Conservation (phyloP, 495 filamentous ascomycete genomes). For the Daldinia vernicosa region DNA sequence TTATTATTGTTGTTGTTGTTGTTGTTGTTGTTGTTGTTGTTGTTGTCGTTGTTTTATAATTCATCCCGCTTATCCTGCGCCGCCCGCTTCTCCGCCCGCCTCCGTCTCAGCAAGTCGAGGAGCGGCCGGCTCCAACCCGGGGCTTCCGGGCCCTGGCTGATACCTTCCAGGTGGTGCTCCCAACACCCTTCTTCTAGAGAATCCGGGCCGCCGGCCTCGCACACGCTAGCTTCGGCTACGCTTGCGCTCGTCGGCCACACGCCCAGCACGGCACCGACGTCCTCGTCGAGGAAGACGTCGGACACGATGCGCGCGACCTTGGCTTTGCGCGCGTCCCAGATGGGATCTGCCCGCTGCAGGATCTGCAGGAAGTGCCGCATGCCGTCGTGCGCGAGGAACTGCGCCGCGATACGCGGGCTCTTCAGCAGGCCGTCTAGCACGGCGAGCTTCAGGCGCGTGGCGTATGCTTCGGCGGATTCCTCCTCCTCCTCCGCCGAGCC, state of each 20-base stretch:
- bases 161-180: conserved; percentile 49
- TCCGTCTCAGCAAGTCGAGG: conserved; percentile 28
- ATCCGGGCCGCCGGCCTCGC: conserved; percentile 18
- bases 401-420: conserved; percentile 53
- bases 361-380: conserved; percentile 58
- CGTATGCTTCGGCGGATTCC: conserved; percentile 40
- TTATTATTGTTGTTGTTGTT: neutral
- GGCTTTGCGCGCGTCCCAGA: conserved; percentile 53
- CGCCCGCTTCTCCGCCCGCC: conserved; percentile 3
- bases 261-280: conserved; percentile 62
- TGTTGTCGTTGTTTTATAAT: conserved; percentile 16
- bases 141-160: conserved; percentile 24
- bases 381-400: conserved; percentile 60
- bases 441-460: conserved; percentile 26
- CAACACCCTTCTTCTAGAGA: conserved; percentile 50
- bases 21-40: neutral
- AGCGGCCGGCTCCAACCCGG: conserved; percentile 40
- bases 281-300: conserved; percentile 68
- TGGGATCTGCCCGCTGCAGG: conserved; percentile 48
- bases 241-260: conserved; percentile 54
- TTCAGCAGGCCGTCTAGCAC: conserved; percentile 56
- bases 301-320: conserved; percentile 61
- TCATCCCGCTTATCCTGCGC: conserved; percentile 25
- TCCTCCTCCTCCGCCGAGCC: conserved; percentile 28
- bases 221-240: conserved; percentile 39